phyloP scores from a whole-genome alignment of 2,329 filamentous ascomycete species.

The Paecilomyces sp. region DNA sequence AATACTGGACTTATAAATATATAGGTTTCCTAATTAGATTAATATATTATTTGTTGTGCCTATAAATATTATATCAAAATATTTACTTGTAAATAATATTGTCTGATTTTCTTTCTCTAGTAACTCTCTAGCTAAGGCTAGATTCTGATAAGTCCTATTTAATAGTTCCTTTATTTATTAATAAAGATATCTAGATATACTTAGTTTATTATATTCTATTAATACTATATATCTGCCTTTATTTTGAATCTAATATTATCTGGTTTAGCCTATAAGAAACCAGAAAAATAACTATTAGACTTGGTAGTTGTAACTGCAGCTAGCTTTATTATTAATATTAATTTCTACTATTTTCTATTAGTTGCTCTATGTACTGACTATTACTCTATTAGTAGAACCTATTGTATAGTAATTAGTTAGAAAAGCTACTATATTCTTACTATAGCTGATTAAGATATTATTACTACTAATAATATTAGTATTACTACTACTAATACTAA shows the following conservation, averaged over 20 bases:
- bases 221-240: not conserved
- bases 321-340: not conserved
- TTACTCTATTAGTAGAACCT: not conserved
- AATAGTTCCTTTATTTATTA: not conserved
- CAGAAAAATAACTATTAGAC: not conserved
- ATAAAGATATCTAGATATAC: not conserved
- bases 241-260: not conserved
- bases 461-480: no score
- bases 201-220: not conserved
- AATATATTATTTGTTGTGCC: not conserved
- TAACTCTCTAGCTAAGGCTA: not conserved
- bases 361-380: not conserved
- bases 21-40: not conserved
- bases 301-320: not conserved
- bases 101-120: not conserved
- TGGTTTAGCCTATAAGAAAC: not conserved
- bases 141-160: not conserved
- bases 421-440: not conserved
- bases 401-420: not conserved
- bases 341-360: not conserved
- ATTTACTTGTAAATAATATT: not conserved
- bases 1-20: not conserved
- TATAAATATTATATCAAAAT: not conserved
- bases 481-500: not conserved
- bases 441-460: not conserved